Percentiles rank a stretch among this genome's conserved stretches.
phyloP scores from a whole-genome alignment of 495 filamentous ascomycete species.

The Hapsidospora chrysogenum region DNA sequence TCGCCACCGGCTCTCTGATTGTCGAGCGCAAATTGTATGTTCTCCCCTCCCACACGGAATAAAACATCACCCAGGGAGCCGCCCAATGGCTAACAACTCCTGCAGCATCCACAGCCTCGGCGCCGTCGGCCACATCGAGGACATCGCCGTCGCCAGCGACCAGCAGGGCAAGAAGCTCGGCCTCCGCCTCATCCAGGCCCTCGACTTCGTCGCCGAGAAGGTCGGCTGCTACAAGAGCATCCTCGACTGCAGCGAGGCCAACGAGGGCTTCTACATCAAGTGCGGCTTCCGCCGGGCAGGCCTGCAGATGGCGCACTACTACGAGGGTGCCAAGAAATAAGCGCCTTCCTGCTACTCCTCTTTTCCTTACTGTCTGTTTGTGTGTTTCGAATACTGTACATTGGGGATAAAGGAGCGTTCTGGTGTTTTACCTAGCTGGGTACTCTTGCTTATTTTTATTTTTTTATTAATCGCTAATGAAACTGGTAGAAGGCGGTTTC shows the following conservation, averaged over 20 bases:
- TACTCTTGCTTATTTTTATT: too few species aligned
- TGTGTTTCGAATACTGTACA: too few species aligned
- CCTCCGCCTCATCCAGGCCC: slow-evolving; percentile 78
- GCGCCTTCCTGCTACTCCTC: too few species aligned
- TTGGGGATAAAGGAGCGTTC: too few species aligned
- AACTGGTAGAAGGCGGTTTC: too few species aligned
- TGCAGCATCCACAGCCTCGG: slow-evolving; percentile 54
- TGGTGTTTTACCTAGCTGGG: too few species aligned
- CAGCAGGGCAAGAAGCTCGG: slow-evolving; percentile 97
- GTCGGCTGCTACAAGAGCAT: slow-evolving; percentile 86
- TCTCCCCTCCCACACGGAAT: neutral
- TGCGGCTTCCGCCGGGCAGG: slow-evolving; percentile 91
- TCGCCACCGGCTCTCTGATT: slow-evolving; percentile 76
- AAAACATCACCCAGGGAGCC: neutral
- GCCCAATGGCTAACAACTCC: slow-evolving; percentile 2
- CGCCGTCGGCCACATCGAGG: slow-evolving; percentile 90
- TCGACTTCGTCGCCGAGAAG: slow-evolving; percentile 72
- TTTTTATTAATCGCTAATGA: too few species aligned
- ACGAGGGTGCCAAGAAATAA: slow-evolving; percentile 33
- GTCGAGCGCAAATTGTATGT: slow-evolving; percentile 72
- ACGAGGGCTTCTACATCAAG: slow-evolving; percentile 97
- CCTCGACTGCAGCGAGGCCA: slow-evolving; percentile 45
- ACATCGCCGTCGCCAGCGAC: slow-evolving; percentile 84
- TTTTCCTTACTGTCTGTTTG: too few species aligned
- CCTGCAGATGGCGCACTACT: slow-evolving; percentile 94